Evolutionary conservation across 139 green algal species (phyloP).

Genomic region (Coccomyxa sp.): DNA sequence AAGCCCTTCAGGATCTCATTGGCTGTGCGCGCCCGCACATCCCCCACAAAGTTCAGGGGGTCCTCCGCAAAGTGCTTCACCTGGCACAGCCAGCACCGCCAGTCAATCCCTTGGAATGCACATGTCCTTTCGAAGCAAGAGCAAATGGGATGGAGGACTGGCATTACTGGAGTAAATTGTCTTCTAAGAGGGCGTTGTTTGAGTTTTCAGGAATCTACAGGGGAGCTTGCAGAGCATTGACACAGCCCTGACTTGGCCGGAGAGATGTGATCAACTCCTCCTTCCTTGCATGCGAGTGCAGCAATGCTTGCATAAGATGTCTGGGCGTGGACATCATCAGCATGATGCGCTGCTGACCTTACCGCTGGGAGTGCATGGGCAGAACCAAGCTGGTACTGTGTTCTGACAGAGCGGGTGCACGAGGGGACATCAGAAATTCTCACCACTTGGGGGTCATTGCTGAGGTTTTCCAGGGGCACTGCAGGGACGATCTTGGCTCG

Average conservation of each 20-base stretch:
- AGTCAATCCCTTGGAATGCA: too few species aligned
- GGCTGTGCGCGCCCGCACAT: slow-evolving; percentile 39
- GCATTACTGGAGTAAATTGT: too few species aligned
- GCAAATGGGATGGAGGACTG: background rate
- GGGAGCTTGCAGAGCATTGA: background rate
- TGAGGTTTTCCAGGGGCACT: slow-evolving; percentile 57
- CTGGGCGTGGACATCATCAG: too few species aligned
- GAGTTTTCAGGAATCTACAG: too few species aligned
- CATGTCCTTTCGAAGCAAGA: background rate
- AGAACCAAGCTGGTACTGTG: too few species aligned
- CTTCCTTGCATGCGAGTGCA: too few species aligned
- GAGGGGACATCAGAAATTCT: background rate
- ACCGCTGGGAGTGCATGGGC: too few species aligned
- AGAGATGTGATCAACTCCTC: too few species aligned
- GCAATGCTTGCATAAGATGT: too few species aligned
- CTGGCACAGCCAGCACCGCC: background rate
- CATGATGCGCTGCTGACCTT: too few species aligned
- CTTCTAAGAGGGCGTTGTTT: too few species aligned
- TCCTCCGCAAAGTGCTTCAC: slow-evolving; percentile 32
- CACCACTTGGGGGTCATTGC: slow-evolving; percentile 34
- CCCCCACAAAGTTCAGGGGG: slow-evolving; percentile 40
- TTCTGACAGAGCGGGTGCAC: background rate
- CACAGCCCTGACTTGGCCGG: background rate
- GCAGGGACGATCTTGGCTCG: slow-evolving; percentile 56
- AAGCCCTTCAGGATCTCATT: slow-evolving; percentile 57